Base-by-base conservation (phyloP, 495 filamentous ascomycete genomes). In the Penicillium mononematosum region DNA sequence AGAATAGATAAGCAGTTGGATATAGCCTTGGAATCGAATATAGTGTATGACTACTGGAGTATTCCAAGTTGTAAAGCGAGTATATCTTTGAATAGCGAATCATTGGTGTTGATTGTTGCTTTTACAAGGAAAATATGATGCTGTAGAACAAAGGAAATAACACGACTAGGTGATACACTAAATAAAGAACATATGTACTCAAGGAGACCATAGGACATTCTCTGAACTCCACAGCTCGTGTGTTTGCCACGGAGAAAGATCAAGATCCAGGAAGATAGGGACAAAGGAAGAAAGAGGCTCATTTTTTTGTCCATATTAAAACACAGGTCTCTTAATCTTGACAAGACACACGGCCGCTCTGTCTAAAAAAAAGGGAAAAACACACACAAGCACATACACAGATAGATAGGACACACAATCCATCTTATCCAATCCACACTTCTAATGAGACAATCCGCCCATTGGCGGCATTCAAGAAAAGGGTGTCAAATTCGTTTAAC, bases 241-340 rank as follows among this genome's bases (percentile, higher is more conserved):
- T 32, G 31, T 38, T 45, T 36, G 53, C 53, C 50, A 43, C 24
- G 50, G 50, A 52, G 50, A 20, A 45, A 55, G 32, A 44, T 20
- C 41, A 39, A 55, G 43, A 39, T 4, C 43, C 53, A 36, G 43
- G 43, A 55, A 27, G 43, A 55, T 55, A 55, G 53, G 58, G 55
- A 57, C 48, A 63, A 66, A 56, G 63, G 38, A 62, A 64, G 63
- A 66, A 72, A 65, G 64, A 64, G 71, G 66, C 66, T 71, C 62
- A 70, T 66, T 72, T 75, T 65, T 68, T 73, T 71, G 66, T 75
- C 71, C 73, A 75, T 75, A 77, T 73, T 75, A 74, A 72, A 77
- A 73, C 71, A 75, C 60, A 55, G 63, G 68, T 72, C 71, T 71
- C 72, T 75, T 74, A 71, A 73, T 74, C 71, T 76, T 73, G 67